Evolutionary conservation across 202 grass and related monocot genomes (phyloP).

Genomic region (Miscanthus sacchariflorus): DNA sequence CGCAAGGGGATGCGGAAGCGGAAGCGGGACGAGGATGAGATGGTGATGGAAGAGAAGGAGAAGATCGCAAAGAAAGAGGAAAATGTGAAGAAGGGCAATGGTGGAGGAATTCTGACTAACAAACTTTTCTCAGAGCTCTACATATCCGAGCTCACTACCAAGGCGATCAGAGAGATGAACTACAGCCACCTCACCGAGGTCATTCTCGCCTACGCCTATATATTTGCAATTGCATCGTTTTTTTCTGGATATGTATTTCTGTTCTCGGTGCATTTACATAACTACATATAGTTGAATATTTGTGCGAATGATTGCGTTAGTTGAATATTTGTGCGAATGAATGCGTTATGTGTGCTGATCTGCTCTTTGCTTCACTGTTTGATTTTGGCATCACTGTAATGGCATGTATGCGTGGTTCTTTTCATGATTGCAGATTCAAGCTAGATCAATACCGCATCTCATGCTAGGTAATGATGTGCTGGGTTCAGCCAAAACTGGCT

Average conservation of each 20-base stretch:
- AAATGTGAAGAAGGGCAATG: constrained; percentile 40
- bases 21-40: neutral
- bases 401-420: neutral
- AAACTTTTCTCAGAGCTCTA: constrained; percentile 69
- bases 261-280: neutral
- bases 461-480: neutral
- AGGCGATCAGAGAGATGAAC: constrained; percentile 78
- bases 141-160: constrained; percentile 69
- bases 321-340: neutral
- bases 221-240: neutral
- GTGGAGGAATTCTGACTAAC: constrained; percentile 63
- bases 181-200: constrained; percentile 89
- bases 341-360: neutral
- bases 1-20: too few relatives aligned
- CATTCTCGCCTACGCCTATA: neutral
- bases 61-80: neutral
- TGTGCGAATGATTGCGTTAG: too few relatives aligned
- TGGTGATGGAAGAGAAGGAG: neutral
- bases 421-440: constrained; percentile 25
- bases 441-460: constrained; percentile 26
- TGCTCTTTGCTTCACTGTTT: neutral
- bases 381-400: neutral
- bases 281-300: too few relatives aligned
- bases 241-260: neutral
- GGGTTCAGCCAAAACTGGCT: too few relatives aligned